These are phyloP conservation scores for Hypoxylon intermedium DNA, from an alignment of 495 filamentous ascomycete species.

Conservation along the genomic window DNA sequence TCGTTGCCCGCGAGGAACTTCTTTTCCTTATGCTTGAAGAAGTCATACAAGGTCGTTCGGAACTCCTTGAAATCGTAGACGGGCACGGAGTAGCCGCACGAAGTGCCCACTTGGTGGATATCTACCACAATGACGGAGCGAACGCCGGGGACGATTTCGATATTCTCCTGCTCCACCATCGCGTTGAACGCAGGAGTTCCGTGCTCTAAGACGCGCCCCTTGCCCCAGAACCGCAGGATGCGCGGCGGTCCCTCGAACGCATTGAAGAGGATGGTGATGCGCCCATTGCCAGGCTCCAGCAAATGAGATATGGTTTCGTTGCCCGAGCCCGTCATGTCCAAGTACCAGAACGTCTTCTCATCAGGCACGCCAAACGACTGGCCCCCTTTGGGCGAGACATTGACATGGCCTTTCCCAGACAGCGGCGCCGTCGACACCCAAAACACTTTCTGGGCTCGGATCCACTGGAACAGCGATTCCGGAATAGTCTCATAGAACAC, in stretches of 20 bases:
- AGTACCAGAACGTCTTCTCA: conserved; percentile 67
- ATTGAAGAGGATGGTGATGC: conserved; percentile 75
- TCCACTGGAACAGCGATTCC: conserved; percentile 62
- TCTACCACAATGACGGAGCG: conserved; percentile 70
- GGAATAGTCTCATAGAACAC: conserved; percentile 68
- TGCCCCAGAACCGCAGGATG: conserved; percentile 76
- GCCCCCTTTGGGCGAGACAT: conserved; percentile 74
- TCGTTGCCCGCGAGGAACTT: conserved; percentile 50
- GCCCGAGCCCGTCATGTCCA: conserved; percentile 75
- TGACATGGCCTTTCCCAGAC: conserved; percentile 60
- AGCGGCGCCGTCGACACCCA: conserved; percentile 73
- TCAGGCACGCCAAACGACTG: conserved; percentile 66
- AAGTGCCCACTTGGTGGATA: conserved; percentile 67
- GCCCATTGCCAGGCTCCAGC: conserved; percentile 70
- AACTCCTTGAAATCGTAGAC: conserved; percentile 59
- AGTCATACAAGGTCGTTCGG: conserved; percentile 55
- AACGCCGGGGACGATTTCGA: conserved; percentile 54
- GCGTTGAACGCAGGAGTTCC: conserved; percentile 55
- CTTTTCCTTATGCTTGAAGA: conserved; percentile 53
- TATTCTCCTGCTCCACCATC: conserved; percentile 55
- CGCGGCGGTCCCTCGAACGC: conserved; percentile 68
- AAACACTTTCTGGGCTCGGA: conserved; percentile 68
- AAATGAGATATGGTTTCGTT: conserved; percentile 75
- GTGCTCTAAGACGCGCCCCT: conserved; percentile 68
- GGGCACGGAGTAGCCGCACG: conserved; percentile 63